Percentiles rank a stretch among this genome's conserved stretches.
Conservation (phyloP, 768 basidiomycete genomes). For the Mycena kentingensis region DNA sequence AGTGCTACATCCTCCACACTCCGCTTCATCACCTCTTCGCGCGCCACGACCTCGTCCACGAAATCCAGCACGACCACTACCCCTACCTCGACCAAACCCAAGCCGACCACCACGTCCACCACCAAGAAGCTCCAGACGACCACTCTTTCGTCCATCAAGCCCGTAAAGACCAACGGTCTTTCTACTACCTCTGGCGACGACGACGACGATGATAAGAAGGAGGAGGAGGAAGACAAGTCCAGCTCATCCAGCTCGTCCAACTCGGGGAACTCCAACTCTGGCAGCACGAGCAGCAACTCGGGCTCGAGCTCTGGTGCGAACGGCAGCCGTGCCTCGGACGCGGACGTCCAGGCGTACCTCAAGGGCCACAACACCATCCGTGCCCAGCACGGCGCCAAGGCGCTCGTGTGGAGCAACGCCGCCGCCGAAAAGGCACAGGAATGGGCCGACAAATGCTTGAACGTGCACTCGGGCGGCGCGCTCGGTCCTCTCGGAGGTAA, state of each 20-base stretch:
- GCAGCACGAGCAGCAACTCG: conserved; percentile 9
- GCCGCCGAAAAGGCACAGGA: conserved; percentile 64
- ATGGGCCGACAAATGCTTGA: conserved; percentile 70
- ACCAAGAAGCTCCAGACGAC: conserved; percentile 13
- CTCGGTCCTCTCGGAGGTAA: conserved; percentile 67
- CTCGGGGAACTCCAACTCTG: conserved; percentile 11
- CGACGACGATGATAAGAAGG: not conserved
- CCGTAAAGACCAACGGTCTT: not conserved
- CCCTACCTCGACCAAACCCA: conserved; percentile 20
- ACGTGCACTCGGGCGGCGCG: conserved; percentile 67
- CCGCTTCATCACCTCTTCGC: conserved; percentile 18
- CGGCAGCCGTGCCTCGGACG: conserved; percentile 33
- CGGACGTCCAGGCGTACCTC: conserved; percentile 58
- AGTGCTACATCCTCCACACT: conserved; percentile 10
- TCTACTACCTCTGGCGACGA: not conserved
- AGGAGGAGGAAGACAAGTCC: conserved; percentile 1
- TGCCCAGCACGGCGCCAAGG: conserved; percentile 60
- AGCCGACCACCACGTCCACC: conserved; percentile 17
- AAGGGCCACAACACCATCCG: conserved; percentile 64
- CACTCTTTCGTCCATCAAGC: not conserved
- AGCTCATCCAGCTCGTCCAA: conserved; percentile 13
- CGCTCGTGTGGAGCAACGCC: conserved; percentile 64
- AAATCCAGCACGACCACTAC: conserved; percentile 25
- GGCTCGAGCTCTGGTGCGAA: conserved; percentile 31
- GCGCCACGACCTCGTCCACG: conserved; percentile 24